phyloP scores from a whole-genome alignment of 2,329 filamentous ascomycete species.

The Dothiorella sarmentorum region DNA sequence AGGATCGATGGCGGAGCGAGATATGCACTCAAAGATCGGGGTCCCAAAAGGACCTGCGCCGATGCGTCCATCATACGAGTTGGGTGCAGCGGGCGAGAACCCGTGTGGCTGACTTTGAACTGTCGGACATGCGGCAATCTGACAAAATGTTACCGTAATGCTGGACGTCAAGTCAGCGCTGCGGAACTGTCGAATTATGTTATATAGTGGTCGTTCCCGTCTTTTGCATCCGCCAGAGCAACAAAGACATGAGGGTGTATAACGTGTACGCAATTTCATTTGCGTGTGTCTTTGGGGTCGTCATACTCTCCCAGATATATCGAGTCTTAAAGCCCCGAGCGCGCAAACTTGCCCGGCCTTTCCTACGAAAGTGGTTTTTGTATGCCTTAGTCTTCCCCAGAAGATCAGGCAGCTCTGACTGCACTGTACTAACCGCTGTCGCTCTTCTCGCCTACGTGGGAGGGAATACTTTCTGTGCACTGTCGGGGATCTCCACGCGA shows the following conservation, averaged over 20 bases:
- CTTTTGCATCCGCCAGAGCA: too few species aligned
- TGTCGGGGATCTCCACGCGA: background rate
- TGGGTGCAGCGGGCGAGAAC: too few species aligned
- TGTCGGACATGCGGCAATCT: too few species aligned
- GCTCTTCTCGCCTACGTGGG: conserved; percentile 2
- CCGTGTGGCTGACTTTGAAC: too few species aligned
- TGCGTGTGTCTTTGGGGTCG: background rate
- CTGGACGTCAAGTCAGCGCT: too few species aligned
- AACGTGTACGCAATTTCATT: background rate
- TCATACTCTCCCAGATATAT: background rate
- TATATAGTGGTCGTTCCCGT: too few species aligned
- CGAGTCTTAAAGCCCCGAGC: background rate
- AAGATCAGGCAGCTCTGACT: conserved; percentile 1
- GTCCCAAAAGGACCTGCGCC: too few species aligned
- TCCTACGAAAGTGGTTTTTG: conserved; percentile 18
- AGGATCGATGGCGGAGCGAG: too few species aligned
- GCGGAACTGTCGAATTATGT: too few species aligned
- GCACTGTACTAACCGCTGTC: background rate
- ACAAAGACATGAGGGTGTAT: background rate
- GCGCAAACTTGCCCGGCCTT: background rate
- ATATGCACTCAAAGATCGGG: too few species aligned
- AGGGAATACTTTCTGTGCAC: conserved; percentile 16
- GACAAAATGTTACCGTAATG: too few species aligned
- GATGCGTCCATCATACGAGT: too few species aligned
- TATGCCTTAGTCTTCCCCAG: conserved; percentile 16